phyloP scores from a whole-genome alignment of 1,139 yeast species.

The Sugiyamaella novakii region DNA sequence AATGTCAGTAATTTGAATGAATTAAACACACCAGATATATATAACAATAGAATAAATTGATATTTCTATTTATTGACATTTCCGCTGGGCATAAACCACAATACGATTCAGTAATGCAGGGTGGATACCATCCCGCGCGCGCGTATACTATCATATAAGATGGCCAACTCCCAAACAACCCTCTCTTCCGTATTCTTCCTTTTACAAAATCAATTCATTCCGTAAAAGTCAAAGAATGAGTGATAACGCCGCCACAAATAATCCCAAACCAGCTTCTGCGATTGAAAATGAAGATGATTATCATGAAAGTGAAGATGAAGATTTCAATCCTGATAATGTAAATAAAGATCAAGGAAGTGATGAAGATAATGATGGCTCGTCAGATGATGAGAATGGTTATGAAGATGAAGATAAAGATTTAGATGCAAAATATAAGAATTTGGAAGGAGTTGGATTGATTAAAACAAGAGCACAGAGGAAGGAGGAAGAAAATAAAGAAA shows the following conservation, averaged over 20 bases:
- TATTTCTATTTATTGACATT: too few relatives aligned
- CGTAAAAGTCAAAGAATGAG: neutral
- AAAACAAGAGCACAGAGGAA: slow-evolving; percentile 59
- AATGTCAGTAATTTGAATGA: too few relatives aligned
- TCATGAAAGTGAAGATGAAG: slow-evolving; percentile 67
- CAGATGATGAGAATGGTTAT: slow-evolving; percentile 29
- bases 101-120: too few relatives aligned
- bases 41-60: too few relatives aligned
- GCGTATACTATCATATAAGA: too few relatives aligned
- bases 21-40: too few relatives aligned
- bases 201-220: too few relatives aligned
- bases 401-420: slow-evolving; percentile 41
- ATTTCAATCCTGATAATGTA: slow-evolving; percentile 53
- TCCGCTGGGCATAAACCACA: too few relatives aligned
- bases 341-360: slow-evolving; percentile 22
- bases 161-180: too few relatives aligned
- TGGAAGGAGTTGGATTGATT: slow-evolving; percentile 55
- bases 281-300: slow-evolving; percentile 43
- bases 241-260: neutral
- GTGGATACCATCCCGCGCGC: too few relatives aligned
- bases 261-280: neutral
- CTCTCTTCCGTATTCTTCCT: too few relatives aligned
- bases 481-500: slow-evolving; percentile 43
- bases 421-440: slow-evolving; percentile 43
- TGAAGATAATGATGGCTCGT: slow-evolving; percentile 30